These are phyloP conservation scores for Calonectria honghensis DNA, from an alignment of 2,329 filamentous ascomycete species.

Conservation along the genomic window DNA sequence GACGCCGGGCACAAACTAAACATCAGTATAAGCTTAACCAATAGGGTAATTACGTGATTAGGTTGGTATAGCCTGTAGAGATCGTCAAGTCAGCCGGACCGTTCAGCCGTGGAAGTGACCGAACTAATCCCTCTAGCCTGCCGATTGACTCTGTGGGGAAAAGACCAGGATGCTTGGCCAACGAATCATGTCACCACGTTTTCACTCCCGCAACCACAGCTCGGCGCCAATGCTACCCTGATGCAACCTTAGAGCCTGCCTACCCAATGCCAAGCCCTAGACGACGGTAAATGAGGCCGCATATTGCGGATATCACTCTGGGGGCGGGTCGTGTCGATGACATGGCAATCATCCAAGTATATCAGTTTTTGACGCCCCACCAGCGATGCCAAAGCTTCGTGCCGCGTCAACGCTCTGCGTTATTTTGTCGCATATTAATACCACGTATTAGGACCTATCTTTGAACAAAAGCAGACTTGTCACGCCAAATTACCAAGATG, in stretches of 20 bases:
- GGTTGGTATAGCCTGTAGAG: not conserved
- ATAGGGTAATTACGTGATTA: conserved; percentile 15
- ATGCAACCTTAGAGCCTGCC: conserved; percentile 12
- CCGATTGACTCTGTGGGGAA: not conserved
- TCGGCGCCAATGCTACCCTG: not conserved
- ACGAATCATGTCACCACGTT: not conserved
- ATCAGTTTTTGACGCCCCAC: not conserved
- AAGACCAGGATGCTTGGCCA: not conserved
- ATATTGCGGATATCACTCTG: not conserved
- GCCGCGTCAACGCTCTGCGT: not conserved
- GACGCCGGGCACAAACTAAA: not conserved
- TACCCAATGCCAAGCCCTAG: conserved; percentile 6
- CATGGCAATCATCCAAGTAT: not conserved
- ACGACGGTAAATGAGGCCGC: conserved; percentile 15
- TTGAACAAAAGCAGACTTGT: not conserved
- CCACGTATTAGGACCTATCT: not conserved
- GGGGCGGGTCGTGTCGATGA: not conserved
- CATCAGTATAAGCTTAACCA: conserved; percentile 14
- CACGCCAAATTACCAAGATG: not conserved
- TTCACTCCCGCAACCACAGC: not conserved
- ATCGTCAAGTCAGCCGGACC: conserved; percentile 18
- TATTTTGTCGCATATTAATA: not conserved
- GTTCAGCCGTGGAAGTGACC: conserved; percentile 5
- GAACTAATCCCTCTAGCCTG: not conserved
- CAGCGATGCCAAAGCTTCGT: not conserved